Evolutionary conservation across 176 grass and related monocot species (phyloP).

Genomic region (Elymus sibiricus): DNA sequence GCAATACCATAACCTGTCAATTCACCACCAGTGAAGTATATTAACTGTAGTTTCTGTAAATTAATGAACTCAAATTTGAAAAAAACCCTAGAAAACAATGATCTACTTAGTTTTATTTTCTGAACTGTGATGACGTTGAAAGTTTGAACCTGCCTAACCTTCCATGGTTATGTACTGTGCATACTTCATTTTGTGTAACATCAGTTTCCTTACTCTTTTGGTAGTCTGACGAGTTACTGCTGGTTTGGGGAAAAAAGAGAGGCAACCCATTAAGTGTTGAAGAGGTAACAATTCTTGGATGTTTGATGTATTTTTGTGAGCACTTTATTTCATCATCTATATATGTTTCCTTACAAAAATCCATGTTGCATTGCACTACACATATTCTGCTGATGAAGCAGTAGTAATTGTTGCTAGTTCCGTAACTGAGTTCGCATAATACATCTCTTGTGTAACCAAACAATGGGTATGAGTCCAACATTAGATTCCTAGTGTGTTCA

Average conservation of each 20-base stretch:
- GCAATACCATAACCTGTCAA: not conserved
- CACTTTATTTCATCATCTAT: constrained; percentile 22
- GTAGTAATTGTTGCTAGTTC: constrained; percentile 10
- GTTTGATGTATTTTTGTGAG: constrained; percentile 8
- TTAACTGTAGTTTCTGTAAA: not conserved
- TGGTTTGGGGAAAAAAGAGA: constrained; percentile 96
- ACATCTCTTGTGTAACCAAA: not conserved
- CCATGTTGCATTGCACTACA: not conserved
- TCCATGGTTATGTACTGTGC: constrained; percentile 7
- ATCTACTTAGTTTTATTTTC: not conserved
- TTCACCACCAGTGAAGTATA: not conserved
- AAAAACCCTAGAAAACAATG: not conserved
- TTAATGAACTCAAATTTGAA: not conserved
- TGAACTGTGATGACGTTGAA: constrained; percentile 12
- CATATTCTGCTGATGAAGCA: constrained; percentile 9
- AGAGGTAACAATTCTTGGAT: constrained; percentile 52
- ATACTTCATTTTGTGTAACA: constrained; percentile 32
- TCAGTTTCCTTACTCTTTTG: constrained; percentile 35
- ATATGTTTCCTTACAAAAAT: constrained; percentile 2
- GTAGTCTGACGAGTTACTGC: constrained; percentile 75
- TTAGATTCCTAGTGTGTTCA: constrained; percentile 5
- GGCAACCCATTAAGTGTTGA: constrained; percentile 55
- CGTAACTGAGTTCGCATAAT: constrained; percentile 7
- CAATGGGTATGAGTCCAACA: not conserved
- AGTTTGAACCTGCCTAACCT: not conserved